Percentiles rank a stretch among this genome's conserved stretches.
Evolutionary conservation across 495 filamentous ascomycete species (phyloP).

Genomic region (Letharia columbiana): DNA sequence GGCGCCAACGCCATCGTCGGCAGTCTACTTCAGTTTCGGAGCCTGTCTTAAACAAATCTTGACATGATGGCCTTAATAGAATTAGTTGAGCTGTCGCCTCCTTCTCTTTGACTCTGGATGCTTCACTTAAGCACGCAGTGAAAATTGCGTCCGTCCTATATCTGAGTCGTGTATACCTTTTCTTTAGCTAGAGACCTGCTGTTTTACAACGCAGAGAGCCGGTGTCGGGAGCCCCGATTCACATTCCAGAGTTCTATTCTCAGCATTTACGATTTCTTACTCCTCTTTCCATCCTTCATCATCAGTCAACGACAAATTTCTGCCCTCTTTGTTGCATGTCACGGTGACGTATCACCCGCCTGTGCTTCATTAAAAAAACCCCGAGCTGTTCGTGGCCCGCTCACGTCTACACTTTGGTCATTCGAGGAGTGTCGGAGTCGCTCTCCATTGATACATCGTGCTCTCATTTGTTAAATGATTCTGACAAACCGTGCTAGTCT

Average conservation of each 20-base stretch:
- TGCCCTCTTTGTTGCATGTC: not conserved
- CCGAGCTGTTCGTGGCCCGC: not conserved
- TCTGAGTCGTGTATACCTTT: not conserved
- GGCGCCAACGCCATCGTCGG: not conserved
- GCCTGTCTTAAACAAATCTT: constrained; percentile 3
- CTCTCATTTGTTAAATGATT: not conserved
- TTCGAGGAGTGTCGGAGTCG: not conserved
- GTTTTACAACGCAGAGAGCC: not conserved
- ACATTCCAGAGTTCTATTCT: not conserved
- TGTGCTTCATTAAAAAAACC: not conserved
- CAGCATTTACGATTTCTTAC: not conserved
- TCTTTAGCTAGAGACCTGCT: not conserved
- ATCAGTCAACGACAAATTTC: not conserved
- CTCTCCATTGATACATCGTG: not conserved
- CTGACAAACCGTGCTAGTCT: not conserved
- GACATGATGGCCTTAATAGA: constrained; percentile 1
- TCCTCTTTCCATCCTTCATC: not conserved
- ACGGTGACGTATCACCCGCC: not conserved
- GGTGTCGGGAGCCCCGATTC: not conserved
- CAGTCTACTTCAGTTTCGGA: not conserved
- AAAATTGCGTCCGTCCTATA: not conserved
- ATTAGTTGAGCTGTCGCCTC: not conserved
- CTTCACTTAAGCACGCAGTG: not conserved
- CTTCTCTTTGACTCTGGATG: not conserved
- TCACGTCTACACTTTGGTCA: not conserved